Base-by-base conservation (phyloP, 805 yeast species). In the Candida ponderosae region DNA sequence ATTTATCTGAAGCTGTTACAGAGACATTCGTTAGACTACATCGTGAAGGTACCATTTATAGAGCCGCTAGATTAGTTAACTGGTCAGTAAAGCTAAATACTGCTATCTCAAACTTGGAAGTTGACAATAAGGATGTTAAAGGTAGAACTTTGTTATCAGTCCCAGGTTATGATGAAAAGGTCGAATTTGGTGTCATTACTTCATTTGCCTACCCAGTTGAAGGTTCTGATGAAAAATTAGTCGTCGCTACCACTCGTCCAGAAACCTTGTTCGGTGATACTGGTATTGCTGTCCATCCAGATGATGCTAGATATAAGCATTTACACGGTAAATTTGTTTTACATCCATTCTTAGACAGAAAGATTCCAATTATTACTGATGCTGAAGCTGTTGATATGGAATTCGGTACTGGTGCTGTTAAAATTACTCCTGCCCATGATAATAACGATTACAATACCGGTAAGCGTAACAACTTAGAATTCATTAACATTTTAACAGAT, bases 371-470 rank as follows among this genome's bases (percentile, higher is more conserved):
- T 56, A 68, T 93, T 44, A 77, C 88, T 36, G 98, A 93, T 60
- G 59, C 79, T 29, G 95, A 86, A 63, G 93, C 97, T 30, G 98
- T 93, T 46, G 98, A 93, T 63, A 93, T 93, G 97, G 95, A 85
- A 62, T 93, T 93, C 51, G 98, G 98, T 74, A 93, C 98, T 44
- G 98, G 98, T 81, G 98, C 98, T 34, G 98, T 93, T 44, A 93
- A 93, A 67, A 93, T 93, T 59, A 93, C 98, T 13, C 98, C 98
- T 42, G 97, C 96, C 32, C 98, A 93, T 64, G 98, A 93, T 66
- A 83, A 79, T 54, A 93, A 93, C 73, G 98, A 93, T 86, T 88
- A 86, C 74, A 74, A 70, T 57, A 87, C 96, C 38, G 98, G 98
- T 69, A 89, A 85, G 68, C 88, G 98, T 68, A 85, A 87, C 62